phyloP scores from a whole-genome alignment of 768 basidiomycete genomes.

The Mycena maculata region DNA sequence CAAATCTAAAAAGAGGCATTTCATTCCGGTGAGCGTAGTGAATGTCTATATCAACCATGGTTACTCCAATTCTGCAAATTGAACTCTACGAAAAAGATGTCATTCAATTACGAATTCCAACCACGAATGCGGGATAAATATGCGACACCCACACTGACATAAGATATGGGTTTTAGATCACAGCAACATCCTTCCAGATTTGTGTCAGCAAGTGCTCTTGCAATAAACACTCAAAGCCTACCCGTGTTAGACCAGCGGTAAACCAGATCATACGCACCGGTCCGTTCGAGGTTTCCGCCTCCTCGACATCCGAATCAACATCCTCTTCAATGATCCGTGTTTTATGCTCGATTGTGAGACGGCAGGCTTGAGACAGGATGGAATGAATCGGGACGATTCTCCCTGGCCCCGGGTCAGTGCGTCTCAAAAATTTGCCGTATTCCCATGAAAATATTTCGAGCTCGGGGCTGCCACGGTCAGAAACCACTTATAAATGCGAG shows the following conservation, averaged over 20 bases:
- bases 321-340: not conserved
- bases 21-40: no score
- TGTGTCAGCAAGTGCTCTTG: not conserved
- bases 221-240: not conserved
- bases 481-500: not conserved
- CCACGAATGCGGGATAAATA: no score
- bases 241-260: not conserved
- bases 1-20: no score
- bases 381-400: not conserved
- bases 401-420: not conserved
- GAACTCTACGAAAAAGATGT: no score
- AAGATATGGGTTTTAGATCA: not conserved
- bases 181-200: not conserved
- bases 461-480: conserved; percentile 6
- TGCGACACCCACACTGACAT: not conserved
- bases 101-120: no score
- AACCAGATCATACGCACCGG: not conserved
- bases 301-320: not conserved
- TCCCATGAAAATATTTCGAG: conserved; percentile 26
- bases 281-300: not conserved
- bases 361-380: conserved; percentile 21
- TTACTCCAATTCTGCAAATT: no score
- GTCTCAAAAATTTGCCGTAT: not conserved
- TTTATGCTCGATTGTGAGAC: conserved; percentile 9
- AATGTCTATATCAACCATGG: no score